Evolutionary conservation across 768 basidiomycete genomes (phyloP).

Genomic region (Termitomyces sp.): DNA sequence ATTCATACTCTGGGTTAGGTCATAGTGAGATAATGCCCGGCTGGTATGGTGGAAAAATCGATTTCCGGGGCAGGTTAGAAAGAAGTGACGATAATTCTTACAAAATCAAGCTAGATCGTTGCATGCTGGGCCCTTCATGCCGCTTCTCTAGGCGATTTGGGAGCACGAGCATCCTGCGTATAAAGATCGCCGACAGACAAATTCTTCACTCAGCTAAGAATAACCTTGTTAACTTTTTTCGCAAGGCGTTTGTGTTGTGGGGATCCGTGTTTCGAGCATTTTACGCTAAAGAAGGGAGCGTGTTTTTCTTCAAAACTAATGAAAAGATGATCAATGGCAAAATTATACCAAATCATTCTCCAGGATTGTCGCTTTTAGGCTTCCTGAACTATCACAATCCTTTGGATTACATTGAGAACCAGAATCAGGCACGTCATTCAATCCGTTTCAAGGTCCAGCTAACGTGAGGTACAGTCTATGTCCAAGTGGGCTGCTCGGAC

Average conservation of each 20-base stretch:
- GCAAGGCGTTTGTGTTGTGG: slow-evolving; percentile 46
- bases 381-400: slow-evolving; percentile 57
- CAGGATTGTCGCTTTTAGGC: slow-evolving; percentile 29
- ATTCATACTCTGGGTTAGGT: slow-evolving; percentile 36
- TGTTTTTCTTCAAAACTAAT: slow-evolving; percentile 52
- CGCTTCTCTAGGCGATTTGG: slow-evolving; percentile 59
- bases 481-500: slow-evolving; percentile 63
- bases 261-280: slow-evolving; percentile 54
- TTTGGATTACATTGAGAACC: slow-evolving; percentile 29
- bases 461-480: slow-evolving; percentile 35
- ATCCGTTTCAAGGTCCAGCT: not conserved
- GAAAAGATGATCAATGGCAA: slow-evolving; percentile 26
- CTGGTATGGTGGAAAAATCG: slow-evolving; percentile 61
- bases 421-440: slow-evolving; percentile 38
- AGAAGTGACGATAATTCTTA: slow-evolving; percentile 17
- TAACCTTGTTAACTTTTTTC: slow-evolving; percentile 35
- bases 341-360: slow-evolving; percentile 5
- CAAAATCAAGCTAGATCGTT: slow-evolving; percentile 39
- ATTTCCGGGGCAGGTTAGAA: slow-evolving; percentile 40
- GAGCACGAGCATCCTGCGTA: slow-evolving; percentile 48
- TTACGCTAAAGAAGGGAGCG: slow-evolving; percentile 51
- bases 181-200: slow-evolving; percentile 33
- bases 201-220: slow-evolving; percentile 24
- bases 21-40: slow-evolving; percentile 26
- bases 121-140: slow-evolving; percentile 47